A percentile compares a stretch with the other conserved stretches of the same genome.
These are phyloP conservation scores for Pogostemon cablin DNA, from an alignment of 257 asterid genomes.

Conservation along the genomic window DNA sequence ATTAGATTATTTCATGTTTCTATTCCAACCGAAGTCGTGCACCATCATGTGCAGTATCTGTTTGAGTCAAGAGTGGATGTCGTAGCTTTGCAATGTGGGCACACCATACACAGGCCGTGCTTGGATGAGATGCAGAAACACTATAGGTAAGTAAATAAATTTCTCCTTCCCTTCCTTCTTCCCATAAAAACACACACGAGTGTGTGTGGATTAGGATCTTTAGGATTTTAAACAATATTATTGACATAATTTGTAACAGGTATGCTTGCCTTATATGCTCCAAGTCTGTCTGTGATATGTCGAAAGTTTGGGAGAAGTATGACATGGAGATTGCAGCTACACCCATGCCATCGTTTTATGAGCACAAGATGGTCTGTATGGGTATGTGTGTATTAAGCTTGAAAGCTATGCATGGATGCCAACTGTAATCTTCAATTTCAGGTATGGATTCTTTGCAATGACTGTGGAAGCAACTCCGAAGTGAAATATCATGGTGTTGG, in stretches of 20 bases:
- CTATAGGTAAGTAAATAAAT: constrained; percentile 46
- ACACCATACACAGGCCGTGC: constrained; percentile 77
- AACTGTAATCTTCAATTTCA: constrained; percentile 24
- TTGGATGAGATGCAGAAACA: constrained; percentile 75
- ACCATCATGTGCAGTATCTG: constrained; percentile 49
- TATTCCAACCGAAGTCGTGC: constrained; percentile 14
- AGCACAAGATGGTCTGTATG: constrained; percentile 46
- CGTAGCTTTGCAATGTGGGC: constrained; percentile 70
- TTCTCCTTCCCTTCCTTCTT: constrained; percentile 3
- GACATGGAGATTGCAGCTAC: constrained; percentile 79
- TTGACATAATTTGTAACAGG: constrained; percentile 33
- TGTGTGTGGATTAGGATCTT: neutral
- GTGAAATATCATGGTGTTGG: constrained; percentile 61
- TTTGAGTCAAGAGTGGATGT: constrained; percentile 71
- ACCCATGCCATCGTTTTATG: constrained; percentile 65
- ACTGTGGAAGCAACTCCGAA: constrained; percentile 63
- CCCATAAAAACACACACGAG: neutral
- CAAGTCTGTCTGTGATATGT: constrained; percentile 79
- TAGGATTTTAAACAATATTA: neutral
- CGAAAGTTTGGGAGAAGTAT: constrained; percentile 71
- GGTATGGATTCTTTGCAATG: constrained; percentile 79
- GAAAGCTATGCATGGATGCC: neutral
- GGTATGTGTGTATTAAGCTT: neutral
- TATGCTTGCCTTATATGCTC: constrained; percentile 78
- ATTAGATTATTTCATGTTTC: neutral